Evolutionary conservation across 192 early-diverging fungal genomes (phyloP).

Genomic region (Backusella mclennaniae): DNA sequence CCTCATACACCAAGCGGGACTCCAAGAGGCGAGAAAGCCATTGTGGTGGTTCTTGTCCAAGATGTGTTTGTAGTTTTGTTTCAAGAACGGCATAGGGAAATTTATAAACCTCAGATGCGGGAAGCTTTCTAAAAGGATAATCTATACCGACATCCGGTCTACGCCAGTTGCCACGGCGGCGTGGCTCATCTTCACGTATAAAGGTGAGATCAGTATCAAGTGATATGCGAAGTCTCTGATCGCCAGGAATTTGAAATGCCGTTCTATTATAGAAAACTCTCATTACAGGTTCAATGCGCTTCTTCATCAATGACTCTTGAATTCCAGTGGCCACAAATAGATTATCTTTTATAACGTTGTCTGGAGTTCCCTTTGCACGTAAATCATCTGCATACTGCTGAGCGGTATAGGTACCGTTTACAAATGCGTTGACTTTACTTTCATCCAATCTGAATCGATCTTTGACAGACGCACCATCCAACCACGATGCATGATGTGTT

Average conservation of each 20-base stretch:
- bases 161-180: constrained; percentile 88
- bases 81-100: constrained; percentile 92
- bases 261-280: constrained; percentile 96
- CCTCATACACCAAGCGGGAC: constrained; percentile 39
- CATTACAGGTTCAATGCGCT: constrained; percentile 62
- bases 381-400: constrained; percentile 16
- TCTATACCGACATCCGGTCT: constrained; percentile 80
- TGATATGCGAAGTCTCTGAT: constrained; percentile 89
- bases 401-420: constrained; percentile 66
- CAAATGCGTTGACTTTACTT: constrained; percentile 84
- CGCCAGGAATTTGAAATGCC: constrained; percentile 97
- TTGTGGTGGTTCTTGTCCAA: constrained; percentile 72
- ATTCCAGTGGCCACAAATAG: constrained; percentile 42
- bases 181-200: constrained; percentile 89
- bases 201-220: constrained; percentile 95
- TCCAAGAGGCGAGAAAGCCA: constrained; percentile 80
- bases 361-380: constrained; percentile 6
- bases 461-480: constrained; percentile 89
- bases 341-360: constrained; percentile 36
- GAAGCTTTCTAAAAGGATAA: constrained; percentile 77
- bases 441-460: constrained; percentile 92
- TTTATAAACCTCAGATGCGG: constrained; percentile 56
- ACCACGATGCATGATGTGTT: constrained; percentile 46
- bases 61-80: constrained; percentile 83
- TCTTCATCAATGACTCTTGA: constrained; percentile 54